phyloP scores from a whole-genome alignment of 1,284 basidiomycete genomes.

The Leccinum griseonigrum region DNA sequence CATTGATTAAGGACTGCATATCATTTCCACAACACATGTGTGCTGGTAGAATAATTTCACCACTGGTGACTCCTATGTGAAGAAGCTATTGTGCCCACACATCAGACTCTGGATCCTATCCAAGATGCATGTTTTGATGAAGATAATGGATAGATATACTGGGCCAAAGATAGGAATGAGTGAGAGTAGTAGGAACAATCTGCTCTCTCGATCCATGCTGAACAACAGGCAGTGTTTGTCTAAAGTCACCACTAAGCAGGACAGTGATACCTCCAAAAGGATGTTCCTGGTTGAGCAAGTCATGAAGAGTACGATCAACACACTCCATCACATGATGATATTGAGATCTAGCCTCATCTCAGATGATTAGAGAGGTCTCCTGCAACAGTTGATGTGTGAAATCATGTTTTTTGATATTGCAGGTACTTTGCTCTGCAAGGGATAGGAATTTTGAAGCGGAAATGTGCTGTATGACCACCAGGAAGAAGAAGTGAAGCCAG shows the following conservation, averaged over 20 bases:
- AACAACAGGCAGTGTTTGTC: no score
- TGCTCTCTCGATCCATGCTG: no score
- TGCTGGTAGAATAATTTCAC: no score
- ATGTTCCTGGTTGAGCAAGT: constrained; percentile 20
- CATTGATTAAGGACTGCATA: neutral
- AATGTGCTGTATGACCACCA: constrained; percentile 15
- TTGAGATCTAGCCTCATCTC: constrained; percentile 35
- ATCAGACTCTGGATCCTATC: no score
- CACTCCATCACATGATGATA: constrained; percentile 34
- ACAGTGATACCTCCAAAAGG: no score
- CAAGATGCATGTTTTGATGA: no score
- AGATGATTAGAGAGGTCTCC: neutral
- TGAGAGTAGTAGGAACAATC: no score
- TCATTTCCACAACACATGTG: neutral
- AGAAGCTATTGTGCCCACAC: no score
- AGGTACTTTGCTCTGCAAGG: constrained; percentile 32
- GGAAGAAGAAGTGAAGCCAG: constrained; percentile 14
- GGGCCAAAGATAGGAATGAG: no score
- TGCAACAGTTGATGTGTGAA: neutral
- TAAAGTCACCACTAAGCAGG: no score
- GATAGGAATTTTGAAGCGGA: constrained; percentile 15
- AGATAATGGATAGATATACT: no score
- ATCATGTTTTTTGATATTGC: constrained; percentile 31
- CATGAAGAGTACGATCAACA: constrained; percentile 31
- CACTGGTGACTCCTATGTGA: no score